Conservation (phyloP, 257 asterid species). For the Solanum infundibuliforme region DNA sequence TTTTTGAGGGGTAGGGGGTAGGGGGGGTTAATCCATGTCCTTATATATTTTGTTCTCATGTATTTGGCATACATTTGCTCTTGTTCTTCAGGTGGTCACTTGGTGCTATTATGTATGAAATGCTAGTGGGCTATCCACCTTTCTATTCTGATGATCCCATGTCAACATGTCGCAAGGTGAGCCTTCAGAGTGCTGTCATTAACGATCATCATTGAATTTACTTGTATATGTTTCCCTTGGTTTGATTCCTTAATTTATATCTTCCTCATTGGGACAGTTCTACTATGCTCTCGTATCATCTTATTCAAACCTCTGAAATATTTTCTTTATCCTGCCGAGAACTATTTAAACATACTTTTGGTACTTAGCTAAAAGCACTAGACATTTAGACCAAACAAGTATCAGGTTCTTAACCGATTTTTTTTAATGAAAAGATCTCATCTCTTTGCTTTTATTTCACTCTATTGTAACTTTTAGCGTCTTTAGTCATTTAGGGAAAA, state of each 20-base stretch:
- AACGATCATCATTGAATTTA: background rate
- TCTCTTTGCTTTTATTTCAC: background rate
- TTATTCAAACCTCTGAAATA: background rate
- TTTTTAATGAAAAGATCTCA: background rate
- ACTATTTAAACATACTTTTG: background rate
- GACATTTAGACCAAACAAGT: background rate
- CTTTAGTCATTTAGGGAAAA: background rate
- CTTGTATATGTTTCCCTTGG: background rate
- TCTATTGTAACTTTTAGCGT: background rate
- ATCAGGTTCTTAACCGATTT: background rate
- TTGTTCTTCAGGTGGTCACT: constrained; percentile 89
- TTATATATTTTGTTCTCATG: background rate
- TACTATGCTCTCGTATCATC: background rate
- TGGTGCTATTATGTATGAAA: constrained; percentile 98
- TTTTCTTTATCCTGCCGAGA: background rate
- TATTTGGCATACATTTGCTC: background rate
- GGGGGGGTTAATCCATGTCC: background rate
- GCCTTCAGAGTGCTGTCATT: constrained; percentile 3
- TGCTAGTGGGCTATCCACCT: constrained; percentile 98
- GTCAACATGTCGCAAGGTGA: constrained; percentile 98
- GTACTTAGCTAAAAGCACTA: background rate
- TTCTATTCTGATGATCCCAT: constrained; percentile 97
- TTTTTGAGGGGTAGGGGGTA: background rate
- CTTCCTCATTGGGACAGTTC: background rate
- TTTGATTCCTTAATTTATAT: background rate